phyloP scores from a whole-genome alignment of 371 early-diverging fungal species.

The Circinella minor region DNA sequence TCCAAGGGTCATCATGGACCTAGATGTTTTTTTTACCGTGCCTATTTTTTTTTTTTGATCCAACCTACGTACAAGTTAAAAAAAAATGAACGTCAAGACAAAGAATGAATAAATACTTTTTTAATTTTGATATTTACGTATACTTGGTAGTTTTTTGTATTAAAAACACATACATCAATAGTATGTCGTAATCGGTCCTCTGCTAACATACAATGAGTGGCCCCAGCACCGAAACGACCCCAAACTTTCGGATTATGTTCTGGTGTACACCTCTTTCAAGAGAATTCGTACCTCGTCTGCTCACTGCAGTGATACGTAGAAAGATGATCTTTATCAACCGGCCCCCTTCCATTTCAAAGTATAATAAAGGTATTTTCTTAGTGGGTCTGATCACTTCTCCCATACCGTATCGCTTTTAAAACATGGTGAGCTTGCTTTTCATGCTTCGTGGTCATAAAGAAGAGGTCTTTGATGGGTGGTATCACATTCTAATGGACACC shows the following conservation, averaged over 20 bases:
- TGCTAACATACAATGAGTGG: neutral
- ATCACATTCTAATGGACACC: neutral
- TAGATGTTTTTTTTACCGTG: neutral
- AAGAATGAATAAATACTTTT: too few relatives aligned
- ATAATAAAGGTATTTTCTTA: neutral
- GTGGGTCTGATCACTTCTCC: constrained; percentile 1
- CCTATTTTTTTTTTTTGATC: neutral
- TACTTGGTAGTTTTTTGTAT: neutral
- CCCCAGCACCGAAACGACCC: neutral
- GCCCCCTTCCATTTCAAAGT: neutral
- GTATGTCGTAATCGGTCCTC: neutral
- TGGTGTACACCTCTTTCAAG: constrained; percentile 3
- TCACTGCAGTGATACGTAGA: neutral
- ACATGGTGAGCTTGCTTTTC: neutral
- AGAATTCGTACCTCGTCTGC: constrained; percentile 2
- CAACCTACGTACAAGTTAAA: neutral
- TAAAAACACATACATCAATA: neutral
- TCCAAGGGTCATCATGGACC: neutral
- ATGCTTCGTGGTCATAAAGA: neutral
- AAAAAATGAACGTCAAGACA: neutral
- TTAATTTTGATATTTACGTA: too few relatives aligned
- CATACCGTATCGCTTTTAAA: neutral
- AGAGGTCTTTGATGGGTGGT: neutral
- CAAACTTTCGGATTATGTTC: neutral
- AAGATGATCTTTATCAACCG: neutral